A percentile compares a stretch with the other conserved stretches of the same genome.
Conservation (phyloP, 441 rosid species). For the Daphne laureola region DNA sequence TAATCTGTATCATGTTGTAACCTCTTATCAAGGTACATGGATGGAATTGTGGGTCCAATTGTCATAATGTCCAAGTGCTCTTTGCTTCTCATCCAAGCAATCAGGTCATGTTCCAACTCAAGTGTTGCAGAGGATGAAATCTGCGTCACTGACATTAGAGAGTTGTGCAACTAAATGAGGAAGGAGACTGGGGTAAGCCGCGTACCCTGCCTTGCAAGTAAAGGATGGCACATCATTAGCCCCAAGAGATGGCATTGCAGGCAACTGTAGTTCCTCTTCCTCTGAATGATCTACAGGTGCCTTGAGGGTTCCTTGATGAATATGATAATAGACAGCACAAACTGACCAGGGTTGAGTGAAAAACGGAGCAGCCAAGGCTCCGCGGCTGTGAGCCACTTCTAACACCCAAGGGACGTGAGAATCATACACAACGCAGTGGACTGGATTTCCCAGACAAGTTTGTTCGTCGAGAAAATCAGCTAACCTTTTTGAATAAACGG, state of each 20-base stretch:
- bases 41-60: constrained; percentile 65
- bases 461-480: constrained; percentile 1
- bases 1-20: constrained; percentile 33
- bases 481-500: neutral
- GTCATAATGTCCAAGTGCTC: constrained; percentile 15
- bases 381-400: constrained; percentile 26
- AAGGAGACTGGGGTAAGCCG: constrained; percentile 14
- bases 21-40: constrained; percentile 45
- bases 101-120: constrained; percentile 50
- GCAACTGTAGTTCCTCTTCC: neutral
- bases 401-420: constrained; percentile 28
- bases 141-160: constrained; percentile 39
- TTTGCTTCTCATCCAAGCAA: constrained; percentile 21
- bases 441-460: constrained; percentile 12
- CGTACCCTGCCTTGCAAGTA: constrained; percentile 24
- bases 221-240: constrained; percentile 53
- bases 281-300: constrained; percentile 12
- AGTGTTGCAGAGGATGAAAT: constrained; percentile 48
- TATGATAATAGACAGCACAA: constrained; percentile 29
- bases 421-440: constrained; percentile 33
- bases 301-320: constrained; percentile 29
- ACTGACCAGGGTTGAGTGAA: constrained; percentile 44
- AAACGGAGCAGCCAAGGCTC: constrained; percentile 21
- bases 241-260: constrained; percentile 32
- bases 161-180: constrained; percentile 33